Evolutionary conservation across 768 basidiomycete species (phyloP), one percentile per base, ranked within the genome.

Genomic region (Mycena floridula): DNA sequence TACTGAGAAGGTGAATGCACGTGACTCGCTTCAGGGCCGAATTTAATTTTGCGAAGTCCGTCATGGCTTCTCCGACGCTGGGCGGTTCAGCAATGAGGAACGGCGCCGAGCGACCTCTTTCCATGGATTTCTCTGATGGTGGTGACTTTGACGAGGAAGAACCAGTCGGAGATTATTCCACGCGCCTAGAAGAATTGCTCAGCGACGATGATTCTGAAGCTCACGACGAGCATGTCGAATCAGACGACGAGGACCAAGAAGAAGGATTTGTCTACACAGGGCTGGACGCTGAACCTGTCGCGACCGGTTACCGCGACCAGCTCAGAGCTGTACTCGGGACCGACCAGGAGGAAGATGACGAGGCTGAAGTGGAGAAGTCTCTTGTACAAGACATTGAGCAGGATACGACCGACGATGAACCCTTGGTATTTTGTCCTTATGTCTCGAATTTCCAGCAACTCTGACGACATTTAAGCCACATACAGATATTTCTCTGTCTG

Each of bases 181-280:
- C 78, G 38, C 81, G 75, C 37, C 79, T 86, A 74, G 79, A 79
- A 35, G 85, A 87, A 53, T 65, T 85, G 15, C 71, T 85, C 52
- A 71, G 68, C 44, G 66, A 66, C 25, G 65, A 61, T 21, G 73
- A 61, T 23, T 65, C 68, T 15, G 68, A 62, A 18, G 48, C 39
- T 24, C 52, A 51, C 16, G 50, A 49, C 9, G 59, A 59, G 12
- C 55, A 56, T 4, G 59, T 54, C 20, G 63, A 60, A 15, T 68
- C 69, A 3, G 70, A 75, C 4, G 71, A 62, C 11, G 71, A 69
- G 0, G 79, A 75, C 8, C 77, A 76, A 6, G 79, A 76, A 9
- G 82, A 77, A 24, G 79, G 65, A 0, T 92, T 92, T 52, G 48
- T 89, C 23, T 93, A 91, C 56, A 70, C 72, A 23, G 89, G 88